Base-by-base conservation (phyloP, 208 protist species). In the Leishmania mexicana region DNA sequence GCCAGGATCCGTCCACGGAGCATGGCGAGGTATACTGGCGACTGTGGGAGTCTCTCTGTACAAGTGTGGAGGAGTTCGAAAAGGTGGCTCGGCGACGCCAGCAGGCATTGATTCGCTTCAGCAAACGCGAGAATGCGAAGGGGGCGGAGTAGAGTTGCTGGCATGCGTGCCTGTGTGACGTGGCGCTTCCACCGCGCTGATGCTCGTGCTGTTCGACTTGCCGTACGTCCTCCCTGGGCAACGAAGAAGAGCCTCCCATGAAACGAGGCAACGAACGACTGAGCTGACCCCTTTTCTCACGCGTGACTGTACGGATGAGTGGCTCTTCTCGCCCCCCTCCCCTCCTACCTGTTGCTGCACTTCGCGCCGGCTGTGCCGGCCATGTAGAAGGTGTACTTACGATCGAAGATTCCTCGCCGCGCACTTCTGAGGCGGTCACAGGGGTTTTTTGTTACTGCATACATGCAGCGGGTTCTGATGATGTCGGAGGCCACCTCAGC, bases 21-120 rank as follows among this genome's bases (percentile, higher is more conserved):
- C 86, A 91, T 74, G 94, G 92, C 24, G 74, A 83, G 58, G 80
- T 89, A 38, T 97, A 93, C 81, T 97, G 94, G 93, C 79, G 79
- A 28, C 78, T 93, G 54, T 97, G 94, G 93, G 90, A 96, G 74
- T 91, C 89, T 0, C 89, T 94, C 64, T 97, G 92, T 71, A 81
- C 77, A 42, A 87, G 78, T 42, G 78, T 90, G 71, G 81, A 81
- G 24, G 89, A 95, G 84, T 95, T 96, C 54, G 91, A 94, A 76
- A 85, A 83, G 64, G 90, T 97, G 51, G 80, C 88, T 47, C 88
- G 89, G 57, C 82, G 90, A 19, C 86, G 85, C 2, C 89, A 95
- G 74, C 93, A 96, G 82, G 89, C 90, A 24, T 67, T 79, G 3
- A 88, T 93, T 19, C 87, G 86, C 54, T 94, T 88, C 67, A 78